Evolutionary conservation across 179 eudicot species (phyloP).

Genomic region (Spinacia oleracea): DNA sequence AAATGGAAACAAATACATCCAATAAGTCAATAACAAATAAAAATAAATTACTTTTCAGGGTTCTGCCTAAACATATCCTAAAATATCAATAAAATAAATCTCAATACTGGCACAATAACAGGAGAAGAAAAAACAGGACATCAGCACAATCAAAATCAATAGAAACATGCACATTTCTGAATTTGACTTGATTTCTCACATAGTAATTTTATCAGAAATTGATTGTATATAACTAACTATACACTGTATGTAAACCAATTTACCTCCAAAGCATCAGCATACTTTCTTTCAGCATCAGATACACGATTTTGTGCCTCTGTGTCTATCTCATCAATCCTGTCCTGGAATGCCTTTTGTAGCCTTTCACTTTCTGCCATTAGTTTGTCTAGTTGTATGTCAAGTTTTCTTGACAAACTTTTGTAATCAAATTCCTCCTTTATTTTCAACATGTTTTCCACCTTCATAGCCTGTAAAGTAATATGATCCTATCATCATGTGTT

Average conservation of each 20-base stretch:
- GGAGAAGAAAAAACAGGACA: not conserved
- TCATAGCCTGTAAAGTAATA: conserved; percentile 70
- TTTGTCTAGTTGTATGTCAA: conserved; percentile 89
- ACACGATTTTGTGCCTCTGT: conserved; percentile 67
- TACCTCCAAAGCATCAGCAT: conserved; percentile 80
- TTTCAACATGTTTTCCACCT: conserved; percentile 95
- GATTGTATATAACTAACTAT: not conserved
- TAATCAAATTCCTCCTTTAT: conserved; percentile 97
- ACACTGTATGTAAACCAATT: conserved; percentile 1
- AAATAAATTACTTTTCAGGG: not conserved
- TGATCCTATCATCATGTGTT: conserved; percentile 14
- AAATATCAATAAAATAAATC: not conserved
- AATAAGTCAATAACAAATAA: not conserved
- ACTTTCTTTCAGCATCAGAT: conserved; percentile 63
- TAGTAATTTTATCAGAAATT: not conserved
- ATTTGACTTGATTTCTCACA: not conserved
- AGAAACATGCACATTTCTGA: not conserved
- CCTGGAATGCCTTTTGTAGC: conserved; percentile 76
- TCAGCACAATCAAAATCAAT: not conserved
- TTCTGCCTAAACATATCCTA: not conserved
- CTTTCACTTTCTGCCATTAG: conserved; percentile 91
- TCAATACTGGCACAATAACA: not conserved
- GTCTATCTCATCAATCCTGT: conserved; percentile 69
- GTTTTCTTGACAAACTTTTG: conserved; percentile 88
- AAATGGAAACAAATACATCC: not conserved